A percentile compares a stretch with the other conserved stretches of the same genome.
Conservation (phyloP, 805 yeast species). For the Candida sithepensis region DNA sequence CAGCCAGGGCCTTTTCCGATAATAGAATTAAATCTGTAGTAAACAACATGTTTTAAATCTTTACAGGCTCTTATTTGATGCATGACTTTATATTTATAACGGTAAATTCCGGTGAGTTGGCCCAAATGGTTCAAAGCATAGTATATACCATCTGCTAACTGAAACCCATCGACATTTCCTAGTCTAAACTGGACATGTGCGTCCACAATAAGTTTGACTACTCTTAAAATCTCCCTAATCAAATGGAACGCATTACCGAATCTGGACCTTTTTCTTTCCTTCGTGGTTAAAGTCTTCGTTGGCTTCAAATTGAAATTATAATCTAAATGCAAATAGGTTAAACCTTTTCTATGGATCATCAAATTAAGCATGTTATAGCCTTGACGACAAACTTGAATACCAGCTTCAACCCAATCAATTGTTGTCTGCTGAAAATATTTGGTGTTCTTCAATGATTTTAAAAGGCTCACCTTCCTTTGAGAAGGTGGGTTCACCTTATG, state of each 20-base stretch:
- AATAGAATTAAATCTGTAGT: constrained; percentile 74
- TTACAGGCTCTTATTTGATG: constrained; percentile 96
- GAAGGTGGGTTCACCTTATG: constrained; percentile 45
- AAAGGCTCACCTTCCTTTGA: constrained; percentile 49
- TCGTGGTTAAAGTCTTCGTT: constrained; percentile 91
- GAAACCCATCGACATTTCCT: constrained; percentile 90
- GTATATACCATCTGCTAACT: constrained; percentile 90
- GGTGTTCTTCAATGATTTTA: constrained; percentile 68
- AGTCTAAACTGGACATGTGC: constrained; percentile 88
- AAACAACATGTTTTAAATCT: constrained; percentile 89
- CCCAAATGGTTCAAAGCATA: constrained; percentile 92
- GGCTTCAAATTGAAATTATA: constrained; percentile 96
- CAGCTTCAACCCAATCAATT: constrained; percentile 98
- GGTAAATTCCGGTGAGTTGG: constrained; percentile 91
- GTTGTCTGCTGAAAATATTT: constrained; percentile 89
- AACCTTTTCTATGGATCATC: constrained; percentile 83
- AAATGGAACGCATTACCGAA: constrained; percentile 96
- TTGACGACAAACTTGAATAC: constrained; percentile 86
- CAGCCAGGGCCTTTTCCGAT: constrained; percentile 98
- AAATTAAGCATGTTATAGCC: constrained; percentile 92
- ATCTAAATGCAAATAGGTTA: constrained; percentile 89
- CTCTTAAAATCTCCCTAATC: constrained; percentile 81
- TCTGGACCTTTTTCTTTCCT: constrained; percentile 91
- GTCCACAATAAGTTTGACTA: constrained; percentile 85
- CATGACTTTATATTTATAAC: constrained; percentile 97